Evolutionary conservation across 2,329 filamentous ascomycete genomes (phyloP).

Genomic region (Furcasterigmium sp.): DNA sequence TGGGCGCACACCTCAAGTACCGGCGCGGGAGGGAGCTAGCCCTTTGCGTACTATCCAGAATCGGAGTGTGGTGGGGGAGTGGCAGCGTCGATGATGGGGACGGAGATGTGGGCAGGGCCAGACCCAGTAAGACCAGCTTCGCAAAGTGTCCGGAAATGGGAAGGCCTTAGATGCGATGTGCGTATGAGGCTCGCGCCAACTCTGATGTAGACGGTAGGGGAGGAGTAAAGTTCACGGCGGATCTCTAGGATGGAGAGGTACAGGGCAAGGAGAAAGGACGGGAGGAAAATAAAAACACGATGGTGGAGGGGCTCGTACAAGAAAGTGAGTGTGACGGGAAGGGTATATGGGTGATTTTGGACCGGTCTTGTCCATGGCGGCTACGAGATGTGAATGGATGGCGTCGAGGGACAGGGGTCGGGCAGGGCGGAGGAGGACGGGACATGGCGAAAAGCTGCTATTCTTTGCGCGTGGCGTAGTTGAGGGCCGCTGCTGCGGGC

Average conservation of each 20-base stretch:
- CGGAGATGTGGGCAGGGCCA: too few relatives aligned
- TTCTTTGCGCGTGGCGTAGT: slow-evolving; percentile 11
- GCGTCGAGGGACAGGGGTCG: slow-evolving; percentile 1
- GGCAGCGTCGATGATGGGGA: neutral
- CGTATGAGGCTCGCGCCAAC: neutral
- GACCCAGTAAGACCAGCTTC: neutral
- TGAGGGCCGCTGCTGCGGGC: neutral
- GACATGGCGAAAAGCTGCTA: slow-evolving; percentile 3
- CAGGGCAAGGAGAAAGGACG: neutral
- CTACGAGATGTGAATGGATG: slow-evolving; percentile 5
- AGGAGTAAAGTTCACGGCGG: neutral
- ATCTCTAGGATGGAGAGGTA: too few relatives aligned
- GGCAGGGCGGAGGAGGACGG: neutral
- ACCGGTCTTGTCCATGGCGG: neutral
- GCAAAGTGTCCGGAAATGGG: neutral
- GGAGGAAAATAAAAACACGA: neutral
- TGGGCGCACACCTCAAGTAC: neutral
- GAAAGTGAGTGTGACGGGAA: neutral
- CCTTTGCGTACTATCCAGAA: neutral
- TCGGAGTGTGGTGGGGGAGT: neutral
- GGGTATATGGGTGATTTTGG: slow-evolving; percentile 3
- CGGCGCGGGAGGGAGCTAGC: neutral
- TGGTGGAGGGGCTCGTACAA: neutral
- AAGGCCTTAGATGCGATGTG: neutral
- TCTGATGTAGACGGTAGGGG: neutral